Evolutionary conservation across 176 grass and related monocot species (phyloP).

Genomic region (Carex scoparia): DNA sequence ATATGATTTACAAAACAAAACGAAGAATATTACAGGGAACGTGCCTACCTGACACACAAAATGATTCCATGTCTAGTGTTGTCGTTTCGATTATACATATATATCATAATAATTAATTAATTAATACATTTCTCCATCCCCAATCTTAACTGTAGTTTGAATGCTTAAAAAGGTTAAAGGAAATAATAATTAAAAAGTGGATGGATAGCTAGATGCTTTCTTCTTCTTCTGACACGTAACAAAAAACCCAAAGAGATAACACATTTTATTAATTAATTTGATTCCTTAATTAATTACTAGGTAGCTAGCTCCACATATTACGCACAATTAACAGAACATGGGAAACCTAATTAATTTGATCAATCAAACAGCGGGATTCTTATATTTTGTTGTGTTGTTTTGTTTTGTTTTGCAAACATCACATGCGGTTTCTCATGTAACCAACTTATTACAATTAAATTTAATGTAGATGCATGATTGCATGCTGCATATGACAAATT

Average conservation of each 20-base stretch:
- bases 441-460: too few species aligned
- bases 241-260: background rate
- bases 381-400: background rate
- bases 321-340: background rate
- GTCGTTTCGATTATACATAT: background rate
- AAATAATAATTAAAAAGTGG: too few species aligned
- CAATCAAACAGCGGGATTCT: background rate
- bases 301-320: background rate
- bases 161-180: too few species aligned
- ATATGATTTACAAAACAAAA: background rate
- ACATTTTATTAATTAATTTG: background rate
- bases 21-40: background rate
- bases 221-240: constrained; percentile 6
- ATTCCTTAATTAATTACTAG: background rate
- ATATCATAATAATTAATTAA: background rate
- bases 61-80: background rate
- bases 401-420: background rate
- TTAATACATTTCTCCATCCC: background rate
- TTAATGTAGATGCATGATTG: too few species aligned
- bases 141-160: too few species aligned
- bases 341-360: background rate
- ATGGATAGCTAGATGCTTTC: background rate
- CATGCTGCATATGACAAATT: too few species aligned
- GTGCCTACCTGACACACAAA: constrained; percentile 15
- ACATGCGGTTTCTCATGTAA: background rate